Base-by-base conservation (phyloP, 345 rosid genomes). In the Populus pruinosa region DNA sequence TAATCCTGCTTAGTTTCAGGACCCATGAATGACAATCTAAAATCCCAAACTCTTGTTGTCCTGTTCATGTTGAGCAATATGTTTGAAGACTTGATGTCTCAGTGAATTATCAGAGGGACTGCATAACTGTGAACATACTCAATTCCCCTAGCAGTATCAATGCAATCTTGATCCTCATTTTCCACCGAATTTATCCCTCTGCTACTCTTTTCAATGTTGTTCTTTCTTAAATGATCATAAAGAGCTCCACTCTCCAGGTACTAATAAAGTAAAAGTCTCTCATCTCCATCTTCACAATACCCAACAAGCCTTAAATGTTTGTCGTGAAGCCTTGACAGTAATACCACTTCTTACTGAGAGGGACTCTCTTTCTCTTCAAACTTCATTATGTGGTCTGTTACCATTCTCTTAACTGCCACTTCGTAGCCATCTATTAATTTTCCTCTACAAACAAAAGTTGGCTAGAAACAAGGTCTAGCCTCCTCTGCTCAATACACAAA, bases 211-310 rank as follows among this genome's bases (percentile, higher is more conserved):
- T 87, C 88, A 8, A 85, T 82, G 61, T 89, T 89, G 84, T 89
- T 83, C 56, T 44, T 76, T 67, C 85, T 69, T 93, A 94, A 83
- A 79, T 88, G 97, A 72, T 94, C 94, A 43, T 90, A 83, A 5
- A 94, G 85, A 2, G 98, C 93, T 12, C 98, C 98, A 39, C 91
- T 87, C 76, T 91, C 90, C 98, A 93, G 91, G 91, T 83, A 91
- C 35, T 94, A 94, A 67, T 90, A 94, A 21, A 93, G 97, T 8
- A 94, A 76, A 43, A 94, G 95, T 61, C 85, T 82, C 80, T 94
- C 99, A 27, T 93, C 94, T 11, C 80, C 80, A 35, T 96, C 97
- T 61, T 92, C 92, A 39, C 99, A 96, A 61, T 88, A 93, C 6
- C 99, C 99, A 8, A 93, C 91, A 8, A 96, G 95, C 74, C 94